Conservation (phyloP, 2,329 filamentous ascomycete species). For the Cladosporium phlei region DNA sequence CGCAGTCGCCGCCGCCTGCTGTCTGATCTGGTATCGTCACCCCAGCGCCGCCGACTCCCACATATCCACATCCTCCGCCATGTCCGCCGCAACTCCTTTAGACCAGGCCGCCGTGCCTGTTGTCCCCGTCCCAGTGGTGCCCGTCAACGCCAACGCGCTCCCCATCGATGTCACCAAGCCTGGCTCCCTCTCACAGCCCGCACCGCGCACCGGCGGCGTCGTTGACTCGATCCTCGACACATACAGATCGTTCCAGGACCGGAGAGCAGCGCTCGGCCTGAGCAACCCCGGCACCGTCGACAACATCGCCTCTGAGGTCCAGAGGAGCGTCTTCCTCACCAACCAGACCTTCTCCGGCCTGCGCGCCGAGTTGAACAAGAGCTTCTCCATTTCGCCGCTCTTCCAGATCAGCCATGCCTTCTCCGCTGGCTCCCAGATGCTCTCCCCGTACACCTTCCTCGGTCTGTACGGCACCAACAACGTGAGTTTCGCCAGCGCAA, state of each 20-base stretch:
- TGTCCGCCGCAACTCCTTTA: slow-evolving; percentile 16
- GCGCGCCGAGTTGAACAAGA: slow-evolving; percentile 92
- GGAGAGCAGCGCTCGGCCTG: slow-evolving; percentile 81
- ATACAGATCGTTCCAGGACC: slow-evolving; percentile 75
- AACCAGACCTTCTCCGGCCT: slow-evolving; percentile 97
- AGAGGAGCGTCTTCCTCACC: slow-evolving; percentile 92
- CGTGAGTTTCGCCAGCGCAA: slow-evolving; percentile 52
- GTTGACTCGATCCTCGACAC: slow-evolving; percentile 51
- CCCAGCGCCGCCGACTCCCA: not conserved
- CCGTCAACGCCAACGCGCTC: slow-evolving; percentile 20
- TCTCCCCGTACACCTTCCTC: slow-evolving; percentile 93
- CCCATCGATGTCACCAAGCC: slow-evolving; percentile 20
- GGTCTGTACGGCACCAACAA: slow-evolving; percentile 89
- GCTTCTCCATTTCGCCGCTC: slow-evolving; percentile 85
- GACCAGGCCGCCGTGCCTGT: slow-evolving; percentile 24
- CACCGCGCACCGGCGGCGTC: slow-evolving; percentile 25
- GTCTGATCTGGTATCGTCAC: slow-evolving; percentile 4
- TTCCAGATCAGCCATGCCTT: slow-evolving; percentile 98
- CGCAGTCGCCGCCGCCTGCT: not conserved
- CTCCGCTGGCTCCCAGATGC: slow-evolving; percentile 80
- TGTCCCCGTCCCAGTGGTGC: slow-evolving; percentile 17
- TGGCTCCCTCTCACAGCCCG: slow-evolving; percentile 18
- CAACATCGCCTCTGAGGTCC: slow-evolving; percentile 81
- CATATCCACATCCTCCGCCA: slow-evolving; percentile 11
- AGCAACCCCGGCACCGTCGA: slow-evolving; percentile 91